These are phyloP conservation scores for Lentinula raphanica DNA, from an alignment of 768 basidiomycete species.

Conservation along the genomic window DNA sequence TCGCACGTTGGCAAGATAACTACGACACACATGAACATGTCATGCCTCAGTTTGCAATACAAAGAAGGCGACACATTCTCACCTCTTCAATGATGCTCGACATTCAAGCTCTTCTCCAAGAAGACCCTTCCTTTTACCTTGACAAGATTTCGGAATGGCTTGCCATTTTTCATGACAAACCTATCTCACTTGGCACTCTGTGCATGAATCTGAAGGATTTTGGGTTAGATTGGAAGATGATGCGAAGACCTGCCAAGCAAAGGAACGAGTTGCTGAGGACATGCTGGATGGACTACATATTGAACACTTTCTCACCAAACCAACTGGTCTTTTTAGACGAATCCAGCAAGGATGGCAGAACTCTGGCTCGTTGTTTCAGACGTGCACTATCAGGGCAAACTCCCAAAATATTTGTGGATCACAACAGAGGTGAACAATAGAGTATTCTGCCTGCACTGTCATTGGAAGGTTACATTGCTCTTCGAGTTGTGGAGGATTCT, in stretches of 20 bases:
- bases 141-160: slow-evolving; percentile 13
- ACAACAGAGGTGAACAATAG: slow-evolving; percentile 25
- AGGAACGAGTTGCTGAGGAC: slow-evolving; percentile 9
- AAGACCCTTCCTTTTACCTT: slow-evolving; percentile 9
- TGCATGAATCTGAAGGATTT: slow-evolving; percentile 9
- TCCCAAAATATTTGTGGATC: slow-evolving; percentile 14
- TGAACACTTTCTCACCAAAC: slow-evolving; percentile 5
- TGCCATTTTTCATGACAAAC: slow-evolving; percentile 10
- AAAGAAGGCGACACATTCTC: not conserved
- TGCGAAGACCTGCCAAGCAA: slow-evolving; percentile 12
- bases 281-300: slow-evolving; percentile 7
- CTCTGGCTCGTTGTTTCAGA: too few species aligned
- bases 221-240: slow-evolving; percentile 13
- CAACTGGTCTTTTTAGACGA: slow-evolving; percentile 17
- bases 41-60: not conserved
- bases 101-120: too few species aligned
- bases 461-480: slow-evolving; percentile 28
- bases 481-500: slow-evolving; percentile 26
- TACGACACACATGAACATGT: not conserved
- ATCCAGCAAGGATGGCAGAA: slow-evolving; percentile 31
- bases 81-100: too few species aligned
- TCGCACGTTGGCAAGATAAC: not conserved
- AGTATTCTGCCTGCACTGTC: slow-evolving; percentile 30
- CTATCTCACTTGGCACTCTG: slow-evolving; percentile 12
- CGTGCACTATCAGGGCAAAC: too few species aligned